phyloP scores from a whole-genome alignment of 176 grass and related monocot species.

The Dactylis glomerata region DNA sequence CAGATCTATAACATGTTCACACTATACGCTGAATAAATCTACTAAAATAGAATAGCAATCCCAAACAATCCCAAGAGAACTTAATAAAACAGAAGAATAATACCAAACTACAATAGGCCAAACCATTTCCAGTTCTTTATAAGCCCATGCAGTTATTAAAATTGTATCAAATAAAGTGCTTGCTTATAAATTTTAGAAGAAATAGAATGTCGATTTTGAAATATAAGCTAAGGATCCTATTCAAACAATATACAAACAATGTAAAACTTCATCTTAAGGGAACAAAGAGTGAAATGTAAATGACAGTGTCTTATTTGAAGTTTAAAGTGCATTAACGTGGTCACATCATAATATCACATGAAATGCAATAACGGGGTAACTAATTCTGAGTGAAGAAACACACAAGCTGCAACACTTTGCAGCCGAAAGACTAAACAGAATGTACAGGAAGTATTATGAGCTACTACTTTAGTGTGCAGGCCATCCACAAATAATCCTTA shows the following conservation, averaged over 20 bases:
- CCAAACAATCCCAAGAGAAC: neutral
- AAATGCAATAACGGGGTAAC: neutral
- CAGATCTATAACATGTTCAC: neutral
- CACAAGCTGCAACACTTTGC: neutral
- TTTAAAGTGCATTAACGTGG: conserved; percentile 9
- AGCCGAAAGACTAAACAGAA: neutral
- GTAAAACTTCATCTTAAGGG: neutral
- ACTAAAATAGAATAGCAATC: neutral
- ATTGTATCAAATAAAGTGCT: neutral
- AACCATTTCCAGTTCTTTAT: no score
- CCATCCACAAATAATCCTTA: conserved; percentile 30
- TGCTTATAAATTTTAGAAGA: neutral
- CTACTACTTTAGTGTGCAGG: neutral
- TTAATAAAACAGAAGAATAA: conserved; percentile 1
- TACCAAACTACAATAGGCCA: neutral
- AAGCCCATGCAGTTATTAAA: no score
- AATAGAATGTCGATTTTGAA: neutral
- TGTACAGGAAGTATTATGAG: neutral
- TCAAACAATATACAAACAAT: conserved; percentile 8
- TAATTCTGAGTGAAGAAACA: conserved; percentile 5
- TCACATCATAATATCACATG: neutral
- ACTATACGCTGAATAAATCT: neutral
- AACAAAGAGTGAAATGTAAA: neutral
- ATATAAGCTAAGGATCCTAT: neutral
- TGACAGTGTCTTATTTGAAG: neutral